A percentile compares a stretch with the other conserved stretches of the same genome.
Evolutionary conservation across 2,329 filamentous ascomycete genomes (phyloP).

Genomic region (Diaporthe sp.): DNA sequence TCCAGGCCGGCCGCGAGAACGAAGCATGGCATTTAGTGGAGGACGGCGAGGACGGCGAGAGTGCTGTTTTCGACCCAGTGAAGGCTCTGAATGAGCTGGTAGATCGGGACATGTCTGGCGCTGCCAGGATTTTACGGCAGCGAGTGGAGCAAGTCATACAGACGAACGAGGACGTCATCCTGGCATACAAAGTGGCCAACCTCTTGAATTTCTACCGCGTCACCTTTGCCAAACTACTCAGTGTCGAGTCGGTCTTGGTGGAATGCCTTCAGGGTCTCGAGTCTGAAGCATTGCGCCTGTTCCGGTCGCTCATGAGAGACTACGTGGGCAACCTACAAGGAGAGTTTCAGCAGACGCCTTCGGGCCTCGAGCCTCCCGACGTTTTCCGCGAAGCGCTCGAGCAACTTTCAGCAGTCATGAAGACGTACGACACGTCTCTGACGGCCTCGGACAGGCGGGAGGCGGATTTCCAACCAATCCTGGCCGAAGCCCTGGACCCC

Average conservation of each 20-base stretch:
- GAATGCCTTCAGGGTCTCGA: conserved; percentile 79
- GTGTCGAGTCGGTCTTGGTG: conserved; percentile 76
- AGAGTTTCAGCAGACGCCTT: conserved; percentile 77
- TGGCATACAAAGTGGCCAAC: conserved; percentile 92
- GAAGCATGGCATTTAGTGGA: conserved; percentile 83
- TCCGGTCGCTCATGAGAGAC: conserved; percentile 85
- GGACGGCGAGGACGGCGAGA: conserved; percentile 66
- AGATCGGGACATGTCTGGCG: conserved; percentile 85
- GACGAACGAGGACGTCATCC: conserved; percentile 89
- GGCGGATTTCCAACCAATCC: conserved; percentile 80
- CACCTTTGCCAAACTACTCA: conserved; percentile 87
- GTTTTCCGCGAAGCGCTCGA: conserved; percentile 87
- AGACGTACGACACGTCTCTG: conserved; percentile 87
- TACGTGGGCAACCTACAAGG: conserved; percentile 81
- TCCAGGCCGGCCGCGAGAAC: conserved; percentile 83
- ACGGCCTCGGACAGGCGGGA: conserved; percentile 71
- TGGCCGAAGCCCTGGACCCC: conserved; percentile 86
- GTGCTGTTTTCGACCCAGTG: conserved; percentile 79
- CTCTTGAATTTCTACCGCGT: conserved; percentile 89
- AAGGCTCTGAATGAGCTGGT: conserved; percentile 89
- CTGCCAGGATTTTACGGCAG: conserved; percentile 87
- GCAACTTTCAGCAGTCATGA: conserved; percentile 83
- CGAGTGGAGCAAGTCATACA: conserved; percentile 93
- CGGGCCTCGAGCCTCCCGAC: conserved; percentile 82
- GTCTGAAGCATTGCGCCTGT: conserved; percentile 84